Percentiles rank a stretch among this genome's conserved stretches.
These are phyloP conservation scores for Rhododendron ferrugineum DNA, from an alignment of 148 eudicot species.

Conservation along the genomic window DNA sequence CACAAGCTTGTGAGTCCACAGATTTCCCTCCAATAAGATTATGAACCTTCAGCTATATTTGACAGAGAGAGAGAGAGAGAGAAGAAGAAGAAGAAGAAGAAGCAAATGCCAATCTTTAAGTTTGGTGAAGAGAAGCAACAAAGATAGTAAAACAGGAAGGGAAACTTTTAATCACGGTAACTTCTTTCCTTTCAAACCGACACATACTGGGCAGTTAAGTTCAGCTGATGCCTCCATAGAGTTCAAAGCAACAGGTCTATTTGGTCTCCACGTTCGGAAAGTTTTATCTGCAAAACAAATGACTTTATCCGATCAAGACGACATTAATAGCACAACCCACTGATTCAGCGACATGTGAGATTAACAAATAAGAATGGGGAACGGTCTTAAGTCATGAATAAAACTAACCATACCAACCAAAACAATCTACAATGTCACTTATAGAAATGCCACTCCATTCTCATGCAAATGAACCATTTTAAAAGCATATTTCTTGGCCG, in stretches of 20 bases:
- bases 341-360: neutral
- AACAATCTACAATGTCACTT: neutral
- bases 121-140: neutral
- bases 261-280: slow-evolving; percentile 28
- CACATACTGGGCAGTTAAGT: slow-evolving; percentile 16
- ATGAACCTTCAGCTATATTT: slow-evolving; percentile 27
- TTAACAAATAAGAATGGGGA: neutral
- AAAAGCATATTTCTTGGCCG: neutral
- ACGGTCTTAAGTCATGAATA: neutral
- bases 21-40: slow-evolving; percentile 60
- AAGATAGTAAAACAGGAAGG: neutral
- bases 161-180: neutral
- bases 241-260: slow-evolving; percentile 3
- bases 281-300: slow-evolving; percentile 20
- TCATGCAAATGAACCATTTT: neutral
- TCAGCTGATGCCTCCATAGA: slow-evolving; percentile 11
- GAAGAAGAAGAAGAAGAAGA: neutral
- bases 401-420: neutral
- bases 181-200: neutral
- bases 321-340: neutral
- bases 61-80: neutral
- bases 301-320: neutral
- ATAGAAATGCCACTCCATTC: neutral
- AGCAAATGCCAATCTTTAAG: neutral
- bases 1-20: slow-evolving; percentile 41